Conservation (phyloP, 331 rosid species). For the Acacia concinna region DNA sequence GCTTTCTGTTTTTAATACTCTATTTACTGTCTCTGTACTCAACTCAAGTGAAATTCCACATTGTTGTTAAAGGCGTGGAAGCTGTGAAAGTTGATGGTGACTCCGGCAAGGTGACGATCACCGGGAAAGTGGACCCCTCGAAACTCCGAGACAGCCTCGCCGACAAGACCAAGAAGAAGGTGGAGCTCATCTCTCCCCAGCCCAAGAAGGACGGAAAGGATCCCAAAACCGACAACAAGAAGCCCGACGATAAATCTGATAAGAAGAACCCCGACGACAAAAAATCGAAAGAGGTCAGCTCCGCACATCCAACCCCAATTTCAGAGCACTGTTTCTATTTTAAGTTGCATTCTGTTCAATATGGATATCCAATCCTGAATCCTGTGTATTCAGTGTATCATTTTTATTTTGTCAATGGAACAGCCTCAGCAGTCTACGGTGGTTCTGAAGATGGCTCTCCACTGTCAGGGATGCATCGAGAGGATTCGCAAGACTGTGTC, state of each 20-base stretch:
- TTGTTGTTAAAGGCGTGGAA: constrained; percentile 60
- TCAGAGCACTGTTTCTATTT: neutral
- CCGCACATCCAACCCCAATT: neutral
- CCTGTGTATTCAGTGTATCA: neutral
- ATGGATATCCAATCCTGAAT: neutral
- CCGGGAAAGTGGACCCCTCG: constrained; percentile 68
- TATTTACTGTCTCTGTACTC: neutral
- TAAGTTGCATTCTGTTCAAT: neutral
- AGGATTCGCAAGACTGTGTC: constrained; percentile 53
- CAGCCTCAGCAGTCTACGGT: constrained; percentile 68
- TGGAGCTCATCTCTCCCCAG: constrained; percentile 47
- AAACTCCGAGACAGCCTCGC: constrained; percentile 55
- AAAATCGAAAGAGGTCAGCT: constrained; percentile 58
- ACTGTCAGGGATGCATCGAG: constrained; percentile 78
- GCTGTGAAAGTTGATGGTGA: constrained; percentile 52
- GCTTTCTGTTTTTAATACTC: neutral
- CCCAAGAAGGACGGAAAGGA: constrained; percentile 53
- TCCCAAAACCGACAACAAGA: constrained; percentile 33
- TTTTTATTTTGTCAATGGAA: neutral
- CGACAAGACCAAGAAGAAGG: constrained; percentile 68
- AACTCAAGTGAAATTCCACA: neutral
- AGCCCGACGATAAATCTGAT: constrained; percentile 39
- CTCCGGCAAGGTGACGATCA: constrained; percentile 61
- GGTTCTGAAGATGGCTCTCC: constrained; percentile 66
- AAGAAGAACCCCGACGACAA: constrained; percentile 43